Percentiles rank a stretch among this genome's conserved stretches.
Conservation (phyloP, 768 basidiomycete species). For the Leucocoprinus leucothites region DNA sequence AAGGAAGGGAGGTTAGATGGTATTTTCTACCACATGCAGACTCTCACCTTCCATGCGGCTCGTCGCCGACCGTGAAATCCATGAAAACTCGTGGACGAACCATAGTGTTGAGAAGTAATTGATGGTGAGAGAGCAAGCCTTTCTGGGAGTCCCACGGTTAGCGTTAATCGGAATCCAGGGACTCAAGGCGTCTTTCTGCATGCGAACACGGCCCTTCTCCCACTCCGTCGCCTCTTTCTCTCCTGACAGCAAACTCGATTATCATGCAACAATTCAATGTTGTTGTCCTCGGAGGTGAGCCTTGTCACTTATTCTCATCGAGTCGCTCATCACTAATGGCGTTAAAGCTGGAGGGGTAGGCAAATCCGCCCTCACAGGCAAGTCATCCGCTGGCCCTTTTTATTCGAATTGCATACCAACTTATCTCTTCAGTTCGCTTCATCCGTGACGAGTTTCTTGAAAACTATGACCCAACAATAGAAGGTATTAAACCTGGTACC, state of each 20-base stretch:
- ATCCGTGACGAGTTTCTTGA: slow-evolving; percentile 71
- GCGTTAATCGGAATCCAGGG: neutral
- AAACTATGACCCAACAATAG: slow-evolving; percentile 81
- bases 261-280: slow-evolving; percentile 70
- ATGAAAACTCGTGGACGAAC: slow-evolving; percentile 64
- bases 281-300: slow-evolving; percentile 77
- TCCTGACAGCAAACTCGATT: neutral
- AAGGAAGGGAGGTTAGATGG: slow-evolving; percentile 3
- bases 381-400: neutral
- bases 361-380: slow-evolving; percentile 78
- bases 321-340: neutral
- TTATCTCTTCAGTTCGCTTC: slow-evolving; percentile 51
- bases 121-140: slow-evolving; percentile 4
- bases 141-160: slow-evolving; percentile 7
- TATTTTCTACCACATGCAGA: neutral
- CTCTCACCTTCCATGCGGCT: slow-evolving; percentile 53
- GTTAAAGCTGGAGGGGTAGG: slow-evolving; percentile 79
- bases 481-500: slow-evolving; percentile 43
- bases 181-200: neutral
- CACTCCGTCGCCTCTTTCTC: neutral
- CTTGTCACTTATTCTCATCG: neutral
- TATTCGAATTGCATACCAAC: neutral
- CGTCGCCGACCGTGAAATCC: slow-evolving; percentile 53
- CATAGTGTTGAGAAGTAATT: slow-evolving; percentile 29
- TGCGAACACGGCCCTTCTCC: slow-evolving; percentile 4